These are phyloP conservation scores for Thymus quinquecostatus DNA, from an alignment of 257 asterid genomes.

Conservation along the genomic window DNA sequence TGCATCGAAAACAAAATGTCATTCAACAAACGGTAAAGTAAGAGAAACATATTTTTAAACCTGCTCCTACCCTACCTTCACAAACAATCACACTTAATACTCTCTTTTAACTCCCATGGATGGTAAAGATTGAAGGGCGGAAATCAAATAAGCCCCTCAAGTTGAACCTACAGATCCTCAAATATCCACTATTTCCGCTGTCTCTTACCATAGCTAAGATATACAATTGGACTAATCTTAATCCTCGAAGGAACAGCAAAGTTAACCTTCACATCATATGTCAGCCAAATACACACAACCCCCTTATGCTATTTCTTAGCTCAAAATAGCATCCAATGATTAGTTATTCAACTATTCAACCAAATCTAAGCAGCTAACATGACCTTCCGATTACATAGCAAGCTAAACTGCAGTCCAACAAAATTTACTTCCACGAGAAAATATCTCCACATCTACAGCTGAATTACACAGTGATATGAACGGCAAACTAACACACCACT, in stretches of 20 bases:
- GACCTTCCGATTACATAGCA: constrained; percentile 13
- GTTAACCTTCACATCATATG: no score
- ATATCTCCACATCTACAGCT: constrained; percentile 14
- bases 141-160: constrained; percentile 18
- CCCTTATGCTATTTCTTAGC: constrained; percentile 6
- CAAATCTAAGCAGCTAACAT: neutral
- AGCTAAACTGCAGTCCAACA: neutral
- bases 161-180: constrained; percentile 27
- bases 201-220: constrained; percentile 18
- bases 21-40: constrained; percentile 6
- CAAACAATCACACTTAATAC: constrained; percentile 15
- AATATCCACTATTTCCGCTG: constrained; percentile 12
- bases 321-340: constrained; percentile 5
- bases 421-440: constrained; percentile 5
- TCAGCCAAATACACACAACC: neutral
- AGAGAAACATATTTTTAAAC: constrained; percentile 19
- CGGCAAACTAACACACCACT: constrained; percentile 1
- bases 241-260: neutral
- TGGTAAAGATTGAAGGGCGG: neutral
- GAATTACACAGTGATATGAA: neutral
- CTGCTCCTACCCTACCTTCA: neutral
- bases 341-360: constrained; percentile 22
- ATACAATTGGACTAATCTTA: constrained; percentile 17
- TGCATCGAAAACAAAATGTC: neutral
- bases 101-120: constrained; percentile 22